Conservation (phyloP, 164 flowering plant species). For the Vitis labrusca region DNA sequence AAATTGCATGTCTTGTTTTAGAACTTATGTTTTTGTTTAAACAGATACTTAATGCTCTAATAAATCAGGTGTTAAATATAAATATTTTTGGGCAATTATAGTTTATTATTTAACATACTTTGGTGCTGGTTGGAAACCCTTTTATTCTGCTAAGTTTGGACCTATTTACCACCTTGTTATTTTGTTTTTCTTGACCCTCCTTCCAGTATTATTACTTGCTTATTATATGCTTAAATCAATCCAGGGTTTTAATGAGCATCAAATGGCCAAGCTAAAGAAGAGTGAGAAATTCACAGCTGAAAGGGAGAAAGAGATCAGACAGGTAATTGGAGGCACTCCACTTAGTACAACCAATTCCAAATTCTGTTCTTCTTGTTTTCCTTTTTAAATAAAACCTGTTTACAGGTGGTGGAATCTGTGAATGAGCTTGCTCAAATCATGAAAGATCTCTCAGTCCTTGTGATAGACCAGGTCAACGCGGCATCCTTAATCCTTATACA, state of each 20-base stretch:
- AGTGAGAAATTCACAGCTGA: slow-evolving; percentile 81
- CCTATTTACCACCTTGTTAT: too few species aligned
- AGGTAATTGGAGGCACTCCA: slow-evolving; percentile 38
- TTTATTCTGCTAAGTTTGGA: too few species aligned
- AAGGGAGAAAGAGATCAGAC: slow-evolving; percentile 91
- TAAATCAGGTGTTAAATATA: too few species aligned
- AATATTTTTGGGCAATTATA: too few species aligned
- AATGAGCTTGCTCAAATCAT: slow-evolving; percentile 96
- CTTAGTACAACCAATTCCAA: neutral
- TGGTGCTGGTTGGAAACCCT: too few species aligned
- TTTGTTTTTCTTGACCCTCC: too few species aligned
- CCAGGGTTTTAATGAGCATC: slow-evolving; percentile 58
- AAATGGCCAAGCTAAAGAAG: slow-evolving; percentile 72
- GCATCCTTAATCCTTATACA: neutral
- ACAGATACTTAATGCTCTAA: too few species aligned
- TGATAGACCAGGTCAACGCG: slow-evolving; percentile 86
- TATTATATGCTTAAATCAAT: neutral
- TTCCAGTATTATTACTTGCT: too few species aligned
- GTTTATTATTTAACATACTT: too few species aligned
- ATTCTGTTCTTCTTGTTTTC: neutral
- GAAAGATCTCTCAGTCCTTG: slow-evolving; percentile 98
- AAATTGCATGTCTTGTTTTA: too few species aligned
- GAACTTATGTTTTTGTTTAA: too few species aligned
- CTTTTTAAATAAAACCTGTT: neutral
- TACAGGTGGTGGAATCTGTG: slow-evolving; percentile 92